Evolutionary conservation across 768 basidiomycete genomes (phyloP), one percentile per base, ranked within the genome.

Genomic region (Russula sp.): DNA sequence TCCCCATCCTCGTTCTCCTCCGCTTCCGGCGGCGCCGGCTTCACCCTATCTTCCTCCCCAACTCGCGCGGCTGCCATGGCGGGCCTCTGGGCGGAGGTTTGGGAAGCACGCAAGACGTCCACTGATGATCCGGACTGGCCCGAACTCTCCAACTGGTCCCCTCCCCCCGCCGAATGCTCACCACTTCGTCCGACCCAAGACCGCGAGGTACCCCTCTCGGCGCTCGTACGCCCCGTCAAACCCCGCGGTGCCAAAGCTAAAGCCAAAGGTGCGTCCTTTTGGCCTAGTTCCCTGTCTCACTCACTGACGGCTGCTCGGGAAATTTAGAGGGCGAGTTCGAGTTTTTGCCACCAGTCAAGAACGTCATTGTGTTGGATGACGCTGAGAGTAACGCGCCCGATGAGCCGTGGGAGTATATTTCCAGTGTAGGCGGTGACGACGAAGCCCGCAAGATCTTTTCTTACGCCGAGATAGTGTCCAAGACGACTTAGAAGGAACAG

Each of bases 361-460:
- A 81, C 38, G 84, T 87, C 52, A 84, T 87, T 63, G 83, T 78
- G 32, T 75, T 87, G 46, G 84, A 86, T 68, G 85, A 87, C 65
- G 67, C 63, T 52, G 69, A 72, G 8, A 75, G 73, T 34, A 81
- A 82, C 63, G 72, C 79, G 60, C 59, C 61, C 22, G 83, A 84
- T 63, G 84, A 87, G 67, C 79, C 82, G 40, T 86, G 85, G 85
- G 84, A 85, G 69, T 80, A 82, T 69, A 72, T 86, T 50, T 76
- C 75, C 57, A 72, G 71, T 42, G 75, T 73, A 42, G 80, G 79
- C 48, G 76, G 76, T 55, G 77, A 78, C 48, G 76, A 76, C 64
- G 69, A 69, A 65, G 58, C 61, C 40, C 32, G 61, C 64, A 69
- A 69, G 40, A 64, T 69, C 14, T 72, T 72, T 32, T 80, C 81